Conservation (phyloP, 805 yeast species). For the Metschnikowia corniflorae region DNA sequence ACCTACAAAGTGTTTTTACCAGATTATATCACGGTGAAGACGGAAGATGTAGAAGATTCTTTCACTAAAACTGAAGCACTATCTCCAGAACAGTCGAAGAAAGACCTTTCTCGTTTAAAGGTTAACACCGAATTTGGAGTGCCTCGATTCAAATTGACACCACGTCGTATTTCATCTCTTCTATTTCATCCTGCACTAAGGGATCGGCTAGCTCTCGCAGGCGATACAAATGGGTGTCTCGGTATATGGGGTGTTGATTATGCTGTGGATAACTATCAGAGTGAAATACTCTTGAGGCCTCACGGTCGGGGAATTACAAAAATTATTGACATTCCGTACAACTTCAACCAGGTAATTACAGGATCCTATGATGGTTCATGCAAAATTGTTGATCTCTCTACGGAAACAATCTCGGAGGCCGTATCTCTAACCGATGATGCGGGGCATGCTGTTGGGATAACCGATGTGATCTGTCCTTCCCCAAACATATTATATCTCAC, state of each 20-base stretch:
- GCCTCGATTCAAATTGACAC: conserved; percentile 52
- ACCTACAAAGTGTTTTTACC: no score
- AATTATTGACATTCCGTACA: conserved; percentile 49
- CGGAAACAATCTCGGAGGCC: conserved; percentile 53
- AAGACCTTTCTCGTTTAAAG: no score
- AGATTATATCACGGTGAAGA: no score
- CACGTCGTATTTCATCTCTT: conserved; percentile 70
- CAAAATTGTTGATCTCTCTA: conserved; percentile 63
- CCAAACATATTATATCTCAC: conserved; percentile 62
- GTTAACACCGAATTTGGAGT: no score
- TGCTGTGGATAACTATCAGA: conserved; percentile 40
- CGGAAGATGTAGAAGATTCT: no score
- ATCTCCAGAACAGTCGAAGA: no score
- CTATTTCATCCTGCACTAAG: conserved; percentile 70
- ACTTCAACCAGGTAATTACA: conserved; percentile 57
- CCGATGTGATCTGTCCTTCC: conserved; percentile 61
- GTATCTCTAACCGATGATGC: conserved; percentile 48
- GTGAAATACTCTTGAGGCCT: conserved; percentile 61
- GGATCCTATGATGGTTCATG: conserved; percentile 88
- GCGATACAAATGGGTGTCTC: conserved; percentile 82
- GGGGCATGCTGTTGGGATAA: conserved; percentile 54
- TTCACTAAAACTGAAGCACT: no score
- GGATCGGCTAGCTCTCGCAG: conserved; percentile 69
- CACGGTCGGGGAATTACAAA: conserved; percentile 75
- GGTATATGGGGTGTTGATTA: conserved; percentile 84